Base-by-base conservation (phyloP, 805 yeast genomes). In the Candida gorgasii region DNA sequence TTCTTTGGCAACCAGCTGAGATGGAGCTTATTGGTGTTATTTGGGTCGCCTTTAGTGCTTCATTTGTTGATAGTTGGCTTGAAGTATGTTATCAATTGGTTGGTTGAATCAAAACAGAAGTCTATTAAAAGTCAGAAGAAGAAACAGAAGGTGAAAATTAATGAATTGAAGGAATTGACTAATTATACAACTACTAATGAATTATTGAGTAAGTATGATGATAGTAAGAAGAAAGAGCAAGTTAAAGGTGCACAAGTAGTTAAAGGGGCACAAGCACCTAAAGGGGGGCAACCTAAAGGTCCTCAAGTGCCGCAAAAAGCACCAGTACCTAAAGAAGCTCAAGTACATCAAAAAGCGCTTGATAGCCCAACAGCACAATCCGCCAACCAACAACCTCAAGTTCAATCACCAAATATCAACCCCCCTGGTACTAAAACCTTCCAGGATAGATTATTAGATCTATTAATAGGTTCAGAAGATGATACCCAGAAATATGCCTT, bases 171-270 rank as follows among this genome's bases (percentile, higher is more conserved):
- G 61, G 69, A 75, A 43, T 73, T 79, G 54, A 86, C 96, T 12
- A 84, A 86, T 50, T 92, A 80, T 60, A 77, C 84, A 53, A 74
- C 82, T 11, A 86, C 96, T 1, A 82, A 80, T 60, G 80, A 84
- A n/a, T 70, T 90, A 35, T 65, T 90, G 33, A 77, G 75, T 39
- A 73, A 89, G 53, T 89, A 59, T 39, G 71, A 55, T 22, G 48
- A 48, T 16, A 24, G 42, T 15, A 41, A 40, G 15, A 32, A 36
- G 17, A 12, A 17, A 12, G 17, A 27, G 16, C 15, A 27, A 27
- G 28, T 5, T 5, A 26, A 26, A 18, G 15, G 8, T 11, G 19
- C 13, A 4, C 17, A 29, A 8, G 14, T 8, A n/a, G n/a, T n/a
- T n/a, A 29, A 42, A 40, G 15, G 31, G 23, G n/a, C 8, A 17